Percentiles rank a stretch among this genome's conserved stretches.
Evolutionary conservation across 75 land plant genomes (phyloP).

Genomic region (Cupressus sempervirens): DNA sequence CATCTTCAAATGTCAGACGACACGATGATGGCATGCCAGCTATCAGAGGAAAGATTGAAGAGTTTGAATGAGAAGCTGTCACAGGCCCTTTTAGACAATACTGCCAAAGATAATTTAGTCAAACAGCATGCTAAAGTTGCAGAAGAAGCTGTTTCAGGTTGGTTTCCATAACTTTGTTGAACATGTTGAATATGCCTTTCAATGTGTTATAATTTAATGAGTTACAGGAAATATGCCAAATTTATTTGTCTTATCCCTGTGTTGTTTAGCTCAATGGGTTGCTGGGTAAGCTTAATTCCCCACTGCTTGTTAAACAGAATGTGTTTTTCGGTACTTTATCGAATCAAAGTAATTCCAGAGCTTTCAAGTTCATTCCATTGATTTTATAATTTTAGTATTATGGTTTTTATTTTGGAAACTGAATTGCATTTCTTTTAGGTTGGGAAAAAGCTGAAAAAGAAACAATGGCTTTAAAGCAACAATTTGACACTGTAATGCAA

Average conservation of each 20-base stretch:
- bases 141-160: conserved; percentile 92
- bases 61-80: conserved; percentile 56
- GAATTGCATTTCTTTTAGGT: conserved; percentile 36
- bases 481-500: conserved; percentile 55
- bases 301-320: background rate
- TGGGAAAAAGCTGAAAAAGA: conserved; percentile 95
- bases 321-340: background rate
- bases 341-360: background rate
- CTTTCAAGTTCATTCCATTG: background rate
- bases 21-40: conserved; percentile 21
- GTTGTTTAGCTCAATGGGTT: background rate
- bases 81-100: conserved; percentile 52
- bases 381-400: background rate
- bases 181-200: background rate
- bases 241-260: background rate
- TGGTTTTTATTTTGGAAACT: background rate
- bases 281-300: background rate
- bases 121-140: conserved; percentile 86
- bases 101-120: conserved; percentile 73
- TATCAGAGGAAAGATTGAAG: conserved; percentile 35
- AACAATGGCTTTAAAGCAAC: conserved; percentile 46
- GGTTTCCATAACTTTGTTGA: background rate
- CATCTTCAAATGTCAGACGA: conserved; percentile 47
- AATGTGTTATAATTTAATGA: background rate
- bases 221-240: background rate